Evolutionary conservation across 805 yeast species (phyloP), one percentile per base, ranked within the genome.

Genomic region (Cyberlindnera suaveolens): DNA sequence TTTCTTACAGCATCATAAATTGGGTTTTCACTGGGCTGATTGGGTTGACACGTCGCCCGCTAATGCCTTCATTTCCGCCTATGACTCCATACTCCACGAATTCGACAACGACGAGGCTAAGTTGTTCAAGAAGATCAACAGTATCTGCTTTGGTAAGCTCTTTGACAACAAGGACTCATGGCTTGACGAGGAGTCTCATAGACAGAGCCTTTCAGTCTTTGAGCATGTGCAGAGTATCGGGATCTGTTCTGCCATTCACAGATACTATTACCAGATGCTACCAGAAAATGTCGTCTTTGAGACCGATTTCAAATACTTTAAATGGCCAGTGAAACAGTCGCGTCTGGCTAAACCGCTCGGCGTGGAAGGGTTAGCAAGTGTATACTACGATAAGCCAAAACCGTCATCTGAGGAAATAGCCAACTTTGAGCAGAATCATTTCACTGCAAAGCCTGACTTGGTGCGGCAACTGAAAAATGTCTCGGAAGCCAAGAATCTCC

Each of bases 21-120:
- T 53, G 8, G 44, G 46, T 10, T 52, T 54, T 46, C 60, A 64
- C 51, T 65, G 67, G 70, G 61, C 58, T 37, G 66, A 58, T 38
- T 61, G 65, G 64, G 51, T 51, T 14, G 63, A 61, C 39, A 37
- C 54, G 3, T 44, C 53, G 4, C 54, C 55, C 4, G 61, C 61
- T 4, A 50, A 52, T 20, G 53, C 62, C 15, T 58, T 57, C 40
- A 49, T 52, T 20, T 32, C 51, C 6, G 48, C 67, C 2, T 67
- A 66, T 40, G 47, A 51, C n/a, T 31, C 41, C 1, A 14, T 37
- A 11, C 35, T 59, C 4, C 39, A 23, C 9, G 48, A 43, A 34
- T 45, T 43, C 23, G 36, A 37, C 3, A 41, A 41, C 5, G 48
- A 48, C n/a, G 46, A 42, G 1, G 9, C 6, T 10, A 17, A 38